Percentiles rank a stretch among this genome's conserved stretches.
Evolutionary conservation across 345 rosid genomes (phyloP).

Genomic region (Brassica rapa): DNA sequence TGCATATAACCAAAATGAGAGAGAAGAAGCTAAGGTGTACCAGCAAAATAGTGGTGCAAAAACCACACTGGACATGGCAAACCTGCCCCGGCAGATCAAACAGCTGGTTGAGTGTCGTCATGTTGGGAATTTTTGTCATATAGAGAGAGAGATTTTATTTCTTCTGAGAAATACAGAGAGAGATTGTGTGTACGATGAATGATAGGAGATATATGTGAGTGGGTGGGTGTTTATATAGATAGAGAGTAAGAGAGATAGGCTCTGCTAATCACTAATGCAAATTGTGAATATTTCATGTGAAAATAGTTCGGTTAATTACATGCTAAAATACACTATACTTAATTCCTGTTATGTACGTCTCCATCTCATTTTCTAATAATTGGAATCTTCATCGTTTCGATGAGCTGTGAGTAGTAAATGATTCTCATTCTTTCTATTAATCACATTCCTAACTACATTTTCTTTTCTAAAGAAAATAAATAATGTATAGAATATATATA

Average conservation of each 20-base stretch:
- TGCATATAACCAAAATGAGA: neutral
- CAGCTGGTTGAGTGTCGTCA: slow-evolving; percentile 65
- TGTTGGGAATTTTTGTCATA: slow-evolving; percentile 34
- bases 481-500: no score
- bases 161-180: neutral
- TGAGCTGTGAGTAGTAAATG: slow-evolving; percentile 42
- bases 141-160: slow-evolving; percentile 13
- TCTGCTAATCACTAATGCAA: slow-evolving; percentile 1
- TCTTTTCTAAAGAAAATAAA: neutral
- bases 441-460: slow-evolving; percentile 19
- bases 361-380: slow-evolving; percentile 28
- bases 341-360: slow-evolving; percentile 17
- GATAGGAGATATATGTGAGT: slow-evolving; percentile 20
- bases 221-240: slow-evolving; percentile 21
- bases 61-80: slow-evolving; percentile 96
- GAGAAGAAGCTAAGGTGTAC: slow-evolving; percentile 38
- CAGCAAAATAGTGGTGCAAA: slow-evolving; percentile 87
- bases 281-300: slow-evolving; percentile 16
- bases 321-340: slow-evolving; percentile 28
- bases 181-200: slow-evolving; percentile 29
- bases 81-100: slow-evolving; percentile 88
- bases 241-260: slow-evolving; percentile 6
- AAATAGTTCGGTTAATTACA: slow-evolving; percentile 24
- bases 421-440: slow-evolving; percentile 24
- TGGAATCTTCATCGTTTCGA: slow-evolving; percentile 28